phyloP scores from a whole-genome alignment of 2,329 filamentous ascomycete genomes.

The Cladosporium sp. region DNA sequence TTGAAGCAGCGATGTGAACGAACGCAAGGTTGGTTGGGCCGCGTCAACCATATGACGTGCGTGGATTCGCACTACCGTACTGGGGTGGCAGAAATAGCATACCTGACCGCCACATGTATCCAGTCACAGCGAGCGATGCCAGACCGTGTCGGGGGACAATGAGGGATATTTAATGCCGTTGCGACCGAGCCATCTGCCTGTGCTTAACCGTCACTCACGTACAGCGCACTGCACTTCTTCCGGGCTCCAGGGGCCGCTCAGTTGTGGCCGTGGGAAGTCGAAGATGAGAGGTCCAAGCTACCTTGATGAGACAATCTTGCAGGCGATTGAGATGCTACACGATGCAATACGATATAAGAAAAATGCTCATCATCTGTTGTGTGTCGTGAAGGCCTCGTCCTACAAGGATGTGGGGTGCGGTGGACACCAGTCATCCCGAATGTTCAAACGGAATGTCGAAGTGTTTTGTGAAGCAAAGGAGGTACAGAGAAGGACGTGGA shows the following conservation, averaged over 20 bases:
- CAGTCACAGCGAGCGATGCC: neutral
- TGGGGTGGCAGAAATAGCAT: neutral
- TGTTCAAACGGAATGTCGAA: neutral
- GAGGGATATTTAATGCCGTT: neutral
- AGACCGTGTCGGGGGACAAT: neutral
- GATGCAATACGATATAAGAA: neutral
- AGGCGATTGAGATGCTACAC: neutral
- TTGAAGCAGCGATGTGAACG: neutral
- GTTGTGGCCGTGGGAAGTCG: neutral
- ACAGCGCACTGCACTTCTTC: neutral
- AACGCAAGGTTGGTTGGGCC: slow-evolving; percentile 10
- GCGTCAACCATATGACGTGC: slow-evolving; percentile 14
- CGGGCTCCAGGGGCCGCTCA: neutral
- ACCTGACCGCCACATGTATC: neutral
- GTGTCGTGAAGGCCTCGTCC: neutral
- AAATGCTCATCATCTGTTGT: neutral
- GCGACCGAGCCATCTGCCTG: neutral
- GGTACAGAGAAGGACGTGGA: neutral
- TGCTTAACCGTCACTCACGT: neutral
- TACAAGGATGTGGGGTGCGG: neutral
- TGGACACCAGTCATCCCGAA: neutral
- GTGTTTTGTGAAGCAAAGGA: neutral
- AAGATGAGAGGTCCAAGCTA: neutral
- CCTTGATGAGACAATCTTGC: neutral
- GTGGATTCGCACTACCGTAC: slow-evolving; percentile 6